These are phyloP conservation scores for Apiotrichum laibachii DNA, from an alignment of 1,284 basidiomycete species.

Conservation along the genomic window DNA sequence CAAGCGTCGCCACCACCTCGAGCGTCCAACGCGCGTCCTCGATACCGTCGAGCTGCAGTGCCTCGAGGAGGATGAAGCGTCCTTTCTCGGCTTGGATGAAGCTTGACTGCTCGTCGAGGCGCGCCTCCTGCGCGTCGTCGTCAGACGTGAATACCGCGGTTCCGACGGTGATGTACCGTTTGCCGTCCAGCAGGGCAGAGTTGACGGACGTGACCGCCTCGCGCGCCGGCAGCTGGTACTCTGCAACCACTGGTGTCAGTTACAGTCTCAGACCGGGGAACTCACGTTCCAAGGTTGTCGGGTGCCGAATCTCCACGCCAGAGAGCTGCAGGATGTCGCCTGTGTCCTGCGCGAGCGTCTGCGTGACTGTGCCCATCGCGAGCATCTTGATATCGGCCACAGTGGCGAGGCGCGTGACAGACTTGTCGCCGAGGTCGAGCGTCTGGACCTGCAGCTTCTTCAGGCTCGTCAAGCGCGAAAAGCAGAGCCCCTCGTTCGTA, in stretches of 20 bases:
- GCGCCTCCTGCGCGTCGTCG: conserved; percentile 31
- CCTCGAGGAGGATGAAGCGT: conserved; percentile 38
- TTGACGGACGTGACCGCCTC: conserved; percentile 37
- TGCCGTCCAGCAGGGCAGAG: conserved; percentile 31
- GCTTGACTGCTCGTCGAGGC: conserved; percentile 23
- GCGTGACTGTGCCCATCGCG: conserved; percentile 62
- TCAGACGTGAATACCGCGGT: conserved; percentile 39
- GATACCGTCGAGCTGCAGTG: conserved; percentile 3
- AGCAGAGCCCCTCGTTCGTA: conserved; percentile 58
- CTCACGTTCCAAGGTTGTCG: conserved; percentile 65
- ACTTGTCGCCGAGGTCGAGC: conserved; percentile 66
- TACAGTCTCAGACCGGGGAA: conserved; percentile 1
- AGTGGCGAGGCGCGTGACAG: conserved; percentile 64
- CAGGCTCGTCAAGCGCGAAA: conserved; percentile 66
- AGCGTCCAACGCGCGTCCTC: conserved; percentile 24
- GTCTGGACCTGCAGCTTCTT: conserved; percentile 79
- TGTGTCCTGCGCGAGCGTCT: conserved; percentile 59
- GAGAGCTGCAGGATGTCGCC: conserved; percentile 57
- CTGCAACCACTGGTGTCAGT: conserved; percentile 29
- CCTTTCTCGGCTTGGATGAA: conserved; percentile 35
- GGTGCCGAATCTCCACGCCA: conserved; percentile 66
- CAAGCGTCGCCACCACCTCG: conserved; percentile 19
- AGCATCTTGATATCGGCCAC: conserved; percentile 59
- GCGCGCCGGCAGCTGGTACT: conserved; percentile 24
- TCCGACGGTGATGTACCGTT: conserved; percentile 43